Evolutionary conservation across 192 early-diverging fungal species (phyloP).

Genomic region (Gonapodya sp.): DNA sequence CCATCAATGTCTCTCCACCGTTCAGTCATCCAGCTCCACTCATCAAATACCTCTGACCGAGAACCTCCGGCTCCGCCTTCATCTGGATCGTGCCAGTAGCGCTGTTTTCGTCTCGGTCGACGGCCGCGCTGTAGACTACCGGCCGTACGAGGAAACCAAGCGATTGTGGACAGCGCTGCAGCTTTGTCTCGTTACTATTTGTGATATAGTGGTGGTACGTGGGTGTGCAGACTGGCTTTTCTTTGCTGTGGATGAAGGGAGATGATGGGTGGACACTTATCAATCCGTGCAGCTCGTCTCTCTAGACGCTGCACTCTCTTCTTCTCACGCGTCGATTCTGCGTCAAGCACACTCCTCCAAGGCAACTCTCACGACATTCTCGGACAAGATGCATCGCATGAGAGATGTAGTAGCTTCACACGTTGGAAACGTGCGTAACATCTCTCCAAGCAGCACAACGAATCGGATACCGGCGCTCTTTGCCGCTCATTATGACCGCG

Average conservation of each 20-base stretch:
- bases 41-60: not conserved
- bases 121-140: not conserved
- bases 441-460: not conserved
- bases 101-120: not conserved
- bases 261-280: not conserved
- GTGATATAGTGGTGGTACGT: not conserved
- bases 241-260: no score
- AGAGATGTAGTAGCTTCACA: not conserved
- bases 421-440: not conserved
- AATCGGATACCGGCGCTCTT: not conserved
- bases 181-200: not conserved
- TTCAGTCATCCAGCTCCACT: not conserved
- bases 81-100: not conserved
- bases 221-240: no score
- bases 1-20: no score
- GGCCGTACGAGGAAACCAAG: not conserved
- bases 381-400: not conserved
- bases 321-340: not conserved
- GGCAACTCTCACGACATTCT: not conserved
- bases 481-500: not conserved
- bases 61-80: not conserved
- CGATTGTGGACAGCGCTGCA: not conserved
- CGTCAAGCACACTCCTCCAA: not conserved
- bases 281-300: not conserved
- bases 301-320: not conserved